phyloP scores from a whole-genome alignment of 495 filamentous ascomycete species.

The Cetradonia linearis region DNA sequence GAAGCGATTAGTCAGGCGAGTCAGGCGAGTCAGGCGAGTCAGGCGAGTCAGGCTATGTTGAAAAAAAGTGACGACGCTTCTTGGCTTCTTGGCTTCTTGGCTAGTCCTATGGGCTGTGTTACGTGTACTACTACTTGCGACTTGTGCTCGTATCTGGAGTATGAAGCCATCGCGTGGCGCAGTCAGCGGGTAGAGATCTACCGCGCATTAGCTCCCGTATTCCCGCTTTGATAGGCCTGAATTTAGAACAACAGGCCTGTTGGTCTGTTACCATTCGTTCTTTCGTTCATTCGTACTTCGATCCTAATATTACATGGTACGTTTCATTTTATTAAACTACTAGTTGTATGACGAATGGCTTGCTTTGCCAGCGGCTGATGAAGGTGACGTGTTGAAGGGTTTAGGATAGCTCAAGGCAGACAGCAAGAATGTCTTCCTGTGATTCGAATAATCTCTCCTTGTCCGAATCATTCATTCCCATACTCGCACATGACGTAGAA shows the following conservation, averaged over 20 bases:
- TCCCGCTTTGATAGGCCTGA: background rate
- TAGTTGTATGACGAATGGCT: background rate
- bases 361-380: background rate
- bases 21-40: no score
- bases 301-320: background rate
- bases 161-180: slow-evolving; percentile 1
- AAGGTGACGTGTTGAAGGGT: background rate
- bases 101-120: background rate
- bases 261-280: no score
- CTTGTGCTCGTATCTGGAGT: slow-evolving; percentile 1
- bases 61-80: background rate
- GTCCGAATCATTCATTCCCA: no score
- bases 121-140: no score
- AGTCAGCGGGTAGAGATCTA: slow-evolving; percentile 1
- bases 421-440: background rate
- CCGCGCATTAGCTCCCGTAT: slow-evolving; percentile 5
- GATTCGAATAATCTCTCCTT: no score
- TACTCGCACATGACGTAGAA: no score
- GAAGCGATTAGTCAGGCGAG: no score
- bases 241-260: background rate
- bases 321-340: background rate
- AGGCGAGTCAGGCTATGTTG: background rate
- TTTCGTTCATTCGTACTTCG: background rate
- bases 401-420: background rate
- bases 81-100: background rate